Evolutionary conservation across 495 filamentous ascomycete genomes (phyloP).

Genomic region (Massariosphaeria phaeospora): DNA sequence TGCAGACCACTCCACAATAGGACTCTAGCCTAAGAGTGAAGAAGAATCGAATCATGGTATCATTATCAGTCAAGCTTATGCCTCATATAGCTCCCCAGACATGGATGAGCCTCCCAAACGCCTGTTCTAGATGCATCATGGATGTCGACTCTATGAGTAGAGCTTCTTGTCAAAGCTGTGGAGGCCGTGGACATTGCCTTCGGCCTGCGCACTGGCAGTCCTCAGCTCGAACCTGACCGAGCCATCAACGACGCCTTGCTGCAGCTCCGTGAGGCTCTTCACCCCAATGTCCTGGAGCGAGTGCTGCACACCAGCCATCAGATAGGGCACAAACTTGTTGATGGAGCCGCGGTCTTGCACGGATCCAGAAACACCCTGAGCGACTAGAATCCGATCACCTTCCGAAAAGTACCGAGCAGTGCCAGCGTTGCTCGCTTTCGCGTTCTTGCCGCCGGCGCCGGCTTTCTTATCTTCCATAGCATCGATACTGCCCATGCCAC

Average conservation of each 20-base stretch:
- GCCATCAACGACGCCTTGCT: conserved; percentile 68
- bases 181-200: conserved; percentile 92
- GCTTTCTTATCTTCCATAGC: conserved; percentile 99
- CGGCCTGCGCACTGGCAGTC: conserved; percentile 87
- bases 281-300: conserved; percentile 93
- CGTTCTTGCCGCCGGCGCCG: conserved; percentile 57
- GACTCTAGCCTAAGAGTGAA: too few relatives aligned
- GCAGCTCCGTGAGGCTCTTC: conserved; percentile 68
- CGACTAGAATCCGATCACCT: conserved; percentile 87
- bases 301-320: conserved; percentile 92
- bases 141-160: conserved; percentile 59
- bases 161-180: conserved; percentile 99
- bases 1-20: too few relatives aligned
- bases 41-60: too few relatives aligned
- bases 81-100: too few relatives aligned
- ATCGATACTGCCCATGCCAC: conserved; percentile 97
- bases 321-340: conserved; percentile 91
- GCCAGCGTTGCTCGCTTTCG: conserved; percentile 87
- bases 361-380: conserved; percentile 84
- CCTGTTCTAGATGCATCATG: conserved; percentile 14
- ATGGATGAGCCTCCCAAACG: conserved; percentile 18
- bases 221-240: conserved; percentile 87
- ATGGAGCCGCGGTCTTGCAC: conserved; percentile 73
- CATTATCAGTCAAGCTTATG: too few relatives aligned
- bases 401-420: conserved; percentile 98